Base-by-base conservation (phyloP, 352 stramenopile genomes). In the Pythium phragmiticola region DNA sequence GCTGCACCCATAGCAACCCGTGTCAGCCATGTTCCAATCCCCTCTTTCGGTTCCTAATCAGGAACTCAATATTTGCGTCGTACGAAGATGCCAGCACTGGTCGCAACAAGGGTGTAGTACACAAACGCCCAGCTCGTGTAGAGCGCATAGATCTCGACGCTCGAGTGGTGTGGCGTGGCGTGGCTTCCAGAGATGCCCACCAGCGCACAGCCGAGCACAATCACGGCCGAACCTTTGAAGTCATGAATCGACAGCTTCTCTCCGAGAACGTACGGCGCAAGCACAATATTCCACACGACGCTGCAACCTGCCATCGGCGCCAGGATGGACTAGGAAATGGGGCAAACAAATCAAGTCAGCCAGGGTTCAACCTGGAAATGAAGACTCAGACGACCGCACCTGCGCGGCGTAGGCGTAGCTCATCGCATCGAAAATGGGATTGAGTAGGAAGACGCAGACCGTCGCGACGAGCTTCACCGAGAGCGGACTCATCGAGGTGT, bases 261-360 rank as follows among this genome's bases (percentile, higher is more conserved):
- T 30, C 89, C 75, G 11, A 95, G 77, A 28, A 95, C 70, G 63
- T 90, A 95, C 6, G 86, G 86, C 52, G 86, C 84, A 14, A 95
- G 65, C 19, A 95, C 70, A 54, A 95, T 93, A 57, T 95, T 95
- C 86, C 86, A 95, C 46, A 95, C 84, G 46, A 95, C 86, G 53
- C 86, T 95, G 67, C 90, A 95, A 46, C 86, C 86, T 3, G 86
- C 84, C 86, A 95, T 95, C 2, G 86, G 86, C 19, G 86, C 86
- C 42, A 95, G 72, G 52, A 95, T 92, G 21, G 84, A 93, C 80
- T 95, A 45, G 6, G 43, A 12, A 21, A 21, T 21, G 21, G 7
- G 26, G 26, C 26, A 30, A 30, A 30, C 17, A 21, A 50, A 26
- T 49, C 46, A 11, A 46, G 13, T 46, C 34, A 39, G 34, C 7